Conservation (phyloP, 106 monocot species). For the Amphibolis antarctica region DNA sequence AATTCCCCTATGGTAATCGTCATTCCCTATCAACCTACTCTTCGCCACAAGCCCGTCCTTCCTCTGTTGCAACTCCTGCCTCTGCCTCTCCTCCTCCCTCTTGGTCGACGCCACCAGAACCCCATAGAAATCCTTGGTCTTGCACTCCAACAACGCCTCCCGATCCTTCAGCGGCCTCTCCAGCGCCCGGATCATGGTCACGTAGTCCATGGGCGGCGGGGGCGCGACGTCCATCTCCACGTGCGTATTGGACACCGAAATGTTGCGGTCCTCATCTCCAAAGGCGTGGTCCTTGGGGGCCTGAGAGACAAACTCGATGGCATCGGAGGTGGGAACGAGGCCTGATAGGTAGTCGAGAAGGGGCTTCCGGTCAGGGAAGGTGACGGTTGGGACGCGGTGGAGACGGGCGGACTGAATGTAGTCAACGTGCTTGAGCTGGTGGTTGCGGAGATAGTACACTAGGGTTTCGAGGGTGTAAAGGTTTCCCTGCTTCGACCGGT, state of each 20-base stretch:
- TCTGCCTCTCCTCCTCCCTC: slow-evolving; percentile 70
- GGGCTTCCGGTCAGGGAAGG: slow-evolving; percentile 80
- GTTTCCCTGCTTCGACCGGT: slow-evolving; percentile 71
- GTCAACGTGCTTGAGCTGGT: slow-evolving; percentile 74
- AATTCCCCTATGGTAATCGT: slow-evolving; percentile 15
- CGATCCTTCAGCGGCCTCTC: slow-evolving; percentile 89
- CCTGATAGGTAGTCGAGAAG: slow-evolving; percentile 89
- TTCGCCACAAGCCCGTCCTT: slow-evolving; percentile 79
- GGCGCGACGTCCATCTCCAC: neutral
- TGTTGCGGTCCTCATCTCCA: neutral
- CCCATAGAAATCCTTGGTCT: slow-evolving; percentile 58
- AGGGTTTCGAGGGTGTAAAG: slow-evolving; percentile 77
- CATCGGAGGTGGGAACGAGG: slow-evolving; percentile 29
- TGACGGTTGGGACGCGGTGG: slow-evolving; percentile 67
- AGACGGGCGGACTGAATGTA: slow-evolving; percentile 69
- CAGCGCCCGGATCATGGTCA: slow-evolving; percentile 43
- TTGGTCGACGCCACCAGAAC: slow-evolving; percentile 43
- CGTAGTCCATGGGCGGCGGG: slow-evolving; percentile 19
- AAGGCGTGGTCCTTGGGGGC: slow-evolving; percentile 5
- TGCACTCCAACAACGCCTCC: slow-evolving; percentile 62
- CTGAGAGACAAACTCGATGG: slow-evolving; percentile 24
- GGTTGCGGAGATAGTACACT: slow-evolving; percentile 67
- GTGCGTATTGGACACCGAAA: slow-evolving; percentile 2
- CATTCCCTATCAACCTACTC: slow-evolving; percentile 41
- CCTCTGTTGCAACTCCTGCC: slow-evolving; percentile 58